Evolutionary conservation across 805 yeast genomes (phyloP), one percentile per base, ranked within the genome.

Genomic region (Nakazawaea anatomiae): DNA sequence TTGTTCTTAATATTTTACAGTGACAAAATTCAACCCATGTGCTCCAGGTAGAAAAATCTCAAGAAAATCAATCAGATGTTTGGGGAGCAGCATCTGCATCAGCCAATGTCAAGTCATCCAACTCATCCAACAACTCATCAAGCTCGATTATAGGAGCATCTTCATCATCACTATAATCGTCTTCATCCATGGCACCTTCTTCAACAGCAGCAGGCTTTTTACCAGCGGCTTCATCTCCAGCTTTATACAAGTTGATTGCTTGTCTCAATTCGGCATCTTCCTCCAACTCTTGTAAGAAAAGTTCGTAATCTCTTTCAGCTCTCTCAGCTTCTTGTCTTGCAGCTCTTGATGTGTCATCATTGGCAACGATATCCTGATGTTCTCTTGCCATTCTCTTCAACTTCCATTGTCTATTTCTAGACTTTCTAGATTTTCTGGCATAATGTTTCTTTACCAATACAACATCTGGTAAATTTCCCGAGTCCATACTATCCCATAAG

Each of bases 351-450:
- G 69, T 73, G 56, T 66, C 66, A 52, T 75, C 80, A 57, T 81
- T 76, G 52, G 94, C 95, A 43, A 84, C 90, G 57, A 89, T 82
- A 60, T 91, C 97, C 58, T 82, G 80, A 72, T 91, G 96, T 71
- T 94, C 98, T 64, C 78, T 87, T 39, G 98, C 98, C 97, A 92
- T 91, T 77, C 98, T 87, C 83, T 88, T 87, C 70, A 92, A 82
- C 71, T 86, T 89, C 96, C 96, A 89, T 68, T 76, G 75, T 77
- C 92, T 83, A 76, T 83, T 80, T 79, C 85, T 85, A 57, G 79
- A 71, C 73, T 82, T 85, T 72, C 79, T 81, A 44, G 82, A 75
- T 73, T 85, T 86, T 75, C 96, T 85, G 44, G 83, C 77, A 73
- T 90, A 92, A 69, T 80, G 80, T 66, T 90, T 91, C 89, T 90